Percentiles rank a stretch among this genome's conserved stretches.
Evolutionary conservation across 2,329 filamentous ascomycete genomes (phyloP).

Genomic region (Cyphellophora attinorum): DNA sequence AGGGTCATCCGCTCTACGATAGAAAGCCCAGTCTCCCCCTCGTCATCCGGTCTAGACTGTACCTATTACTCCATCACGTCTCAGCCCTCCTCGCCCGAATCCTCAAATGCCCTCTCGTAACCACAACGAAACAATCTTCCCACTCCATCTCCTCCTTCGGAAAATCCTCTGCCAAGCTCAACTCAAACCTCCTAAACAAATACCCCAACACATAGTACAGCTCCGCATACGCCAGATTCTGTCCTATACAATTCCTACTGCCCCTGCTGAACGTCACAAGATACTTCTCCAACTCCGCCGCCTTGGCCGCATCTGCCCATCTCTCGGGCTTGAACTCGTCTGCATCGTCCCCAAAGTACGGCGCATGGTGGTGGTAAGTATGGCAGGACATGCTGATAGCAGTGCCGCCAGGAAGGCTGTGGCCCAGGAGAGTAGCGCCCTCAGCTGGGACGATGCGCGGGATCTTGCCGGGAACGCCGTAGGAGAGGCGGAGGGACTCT

Average conservation of each 20-base stretch:
- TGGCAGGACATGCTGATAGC: constrained; percentile 5
- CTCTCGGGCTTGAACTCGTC: constrained; percentile 9
- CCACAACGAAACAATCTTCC: constrained; percentile 17
- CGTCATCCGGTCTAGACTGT: no score
- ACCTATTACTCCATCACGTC: no score
- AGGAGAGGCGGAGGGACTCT: constrained; percentile 6
- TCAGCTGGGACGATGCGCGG: not conserved
- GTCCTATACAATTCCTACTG: constrained; percentile 13
- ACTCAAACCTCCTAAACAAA: constrained; percentile 23
- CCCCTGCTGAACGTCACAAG: constrained; percentile 12
- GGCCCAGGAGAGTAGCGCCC: not conserved
- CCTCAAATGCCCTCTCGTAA: constrained; percentile 7
- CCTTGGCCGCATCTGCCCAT: constrained; percentile 5
- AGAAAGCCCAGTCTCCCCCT: no score
- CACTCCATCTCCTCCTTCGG: constrained; percentile 20
- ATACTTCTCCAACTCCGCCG: constrained; percentile 6
- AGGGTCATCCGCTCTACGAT: no score
- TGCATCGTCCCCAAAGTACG: constrained; percentile 5
- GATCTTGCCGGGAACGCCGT: constrained; percentile 6
- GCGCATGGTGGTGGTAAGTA: constrained; percentile 6
- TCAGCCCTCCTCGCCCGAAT: no score
- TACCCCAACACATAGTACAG: constrained; percentile 24
- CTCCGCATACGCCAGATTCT: constrained; percentile 24
- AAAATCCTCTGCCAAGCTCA: constrained; percentile 22
- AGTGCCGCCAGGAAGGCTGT: not conserved